These are phyloP conservation scores for Exophiala lecanii-corni DNA, from an alignment of 2,329 filamentous ascomycete genomes.

Conservation along the genomic window DNA sequence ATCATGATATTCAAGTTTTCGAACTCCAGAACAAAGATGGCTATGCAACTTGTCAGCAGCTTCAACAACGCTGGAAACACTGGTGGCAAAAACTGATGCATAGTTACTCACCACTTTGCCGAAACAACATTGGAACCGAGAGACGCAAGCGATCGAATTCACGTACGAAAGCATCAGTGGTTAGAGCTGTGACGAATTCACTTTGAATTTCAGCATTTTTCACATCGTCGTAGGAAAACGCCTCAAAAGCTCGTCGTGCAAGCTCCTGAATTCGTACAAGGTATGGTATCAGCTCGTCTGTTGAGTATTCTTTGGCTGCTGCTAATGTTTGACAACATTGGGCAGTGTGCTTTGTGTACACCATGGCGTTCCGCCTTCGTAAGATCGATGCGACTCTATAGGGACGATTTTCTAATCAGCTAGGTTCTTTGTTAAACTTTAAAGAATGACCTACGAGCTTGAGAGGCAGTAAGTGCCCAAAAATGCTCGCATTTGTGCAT, in stretches of 20 bases:
- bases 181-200: slow-evolving; percentile 1
- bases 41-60: not conserved
- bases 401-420: not conserved
- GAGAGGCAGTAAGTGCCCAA: not conserved
- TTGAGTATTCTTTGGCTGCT: slow-evolving; percentile 1
- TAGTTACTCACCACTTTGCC: not conserved
- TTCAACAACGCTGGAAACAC: not conserved
- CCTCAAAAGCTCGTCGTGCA: not conserved
- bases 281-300: not conserved
- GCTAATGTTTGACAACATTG: not conserved
- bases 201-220: slow-evolving; percentile 1
- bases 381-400: not conserved
- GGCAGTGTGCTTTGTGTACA: not conserved
- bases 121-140: not conserved
- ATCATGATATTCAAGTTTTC: not conserved
- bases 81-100: not conserved
- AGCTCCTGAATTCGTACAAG: not conserved
- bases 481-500: slow-evolving; percentile 1
- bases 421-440: not conserved
- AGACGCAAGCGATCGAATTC: not conserved
- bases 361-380: not conserved
- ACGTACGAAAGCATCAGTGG: not conserved
- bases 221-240: not conserved
- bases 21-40: slow-evolving; percentile 1
- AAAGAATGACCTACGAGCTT: slow-evolving; percentile 1